These are phyloP conservation scores for Lachnellula suecica DNA, from an alignment of 2,329 filamentous ascomycete genomes.

Conservation along the genomic window DNA sequence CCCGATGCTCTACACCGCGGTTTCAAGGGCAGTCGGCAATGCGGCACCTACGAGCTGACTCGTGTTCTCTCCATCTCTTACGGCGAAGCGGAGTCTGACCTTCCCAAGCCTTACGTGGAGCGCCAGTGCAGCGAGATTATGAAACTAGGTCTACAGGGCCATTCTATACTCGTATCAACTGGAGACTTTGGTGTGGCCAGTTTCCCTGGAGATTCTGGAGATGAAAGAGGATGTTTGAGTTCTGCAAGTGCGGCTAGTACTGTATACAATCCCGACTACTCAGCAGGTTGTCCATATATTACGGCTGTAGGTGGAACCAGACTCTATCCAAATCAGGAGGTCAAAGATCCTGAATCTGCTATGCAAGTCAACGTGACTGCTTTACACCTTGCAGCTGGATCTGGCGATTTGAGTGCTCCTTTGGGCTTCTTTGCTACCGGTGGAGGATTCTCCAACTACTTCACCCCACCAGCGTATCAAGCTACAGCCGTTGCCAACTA, in stretches of 20 bases:
- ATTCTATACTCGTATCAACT: slow-evolving; percentile 48
- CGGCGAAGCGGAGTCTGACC: slow-evolving; percentile 55
- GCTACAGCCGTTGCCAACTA: slow-evolving; percentile 39
- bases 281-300: slow-evolving; percentile 39
- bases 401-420: slow-evolving; percentile 42
- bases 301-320: slow-evolving; percentile 9
- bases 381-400: slow-evolving; percentile 51
- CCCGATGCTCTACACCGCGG: slow-evolving; percentile 6
- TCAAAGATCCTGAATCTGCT: not conserved
- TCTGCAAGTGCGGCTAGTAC: slow-evolving; percentile 50
- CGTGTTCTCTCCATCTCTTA: slow-evolving; percentile 58
- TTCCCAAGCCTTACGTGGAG: slow-evolving; percentile 50
- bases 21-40: not conserved
- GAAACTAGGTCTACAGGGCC: slow-evolving; percentile 51
- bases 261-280: slow-evolving; percentile 54
- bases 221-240: slow-evolving; percentile 24
- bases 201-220: slow-evolving; percentile 23
- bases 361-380: not conserved
- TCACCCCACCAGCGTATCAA: slow-evolving; percentile 45
- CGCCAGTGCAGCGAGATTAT: slow-evolving; percentile 53
- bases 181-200: slow-evolving; percentile 47
- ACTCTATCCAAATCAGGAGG: not conserved
- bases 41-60: slow-evolving; percentile 39
- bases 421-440: slow-evolving; percentile 16
- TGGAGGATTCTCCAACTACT: slow-evolving; percentile 52